Evolutionary conservation across 1,284 basidiomycete species (phyloP), one percentile per base, ranked within the genome.

Genomic region (Sanghuangporus baumii): DNA sequence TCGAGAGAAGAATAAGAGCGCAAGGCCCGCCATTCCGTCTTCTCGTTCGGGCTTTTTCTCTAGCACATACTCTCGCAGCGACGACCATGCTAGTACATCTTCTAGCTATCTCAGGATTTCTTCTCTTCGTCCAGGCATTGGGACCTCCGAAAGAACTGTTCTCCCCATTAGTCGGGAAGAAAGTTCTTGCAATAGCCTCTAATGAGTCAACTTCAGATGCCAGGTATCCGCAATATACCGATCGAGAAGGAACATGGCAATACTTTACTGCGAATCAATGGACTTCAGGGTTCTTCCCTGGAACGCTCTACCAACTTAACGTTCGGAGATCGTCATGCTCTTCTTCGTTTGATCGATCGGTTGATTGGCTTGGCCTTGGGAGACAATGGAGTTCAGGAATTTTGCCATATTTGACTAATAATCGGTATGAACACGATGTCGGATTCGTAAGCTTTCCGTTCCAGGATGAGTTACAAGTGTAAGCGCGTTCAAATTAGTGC

Each of bases 391-490:
- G 80, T 67, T 74, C 74, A 18, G 81, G 77, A 0, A 72, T 86
- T 66, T 72, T 85, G 7, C 77, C 80, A 1, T 74, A 83, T 6
- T 79, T 81, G 66, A 69, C 70, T 1, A 71, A 74, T 31, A 81
- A 79, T 55, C 73, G 71, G 8, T 74, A 84, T 31, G 81, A 81
- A 14, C 87, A 90, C 67, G 87, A 90, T 71, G 83, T 87, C 26
- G 87, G 87, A 3, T 89, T 89, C 71, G 71, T 89, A 60, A 86
- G 84, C 71, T 85, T 80, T 66, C 84, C 87, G 0, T 89, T 88
- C 67, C 73, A 81, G 50, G 78, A 82, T 62, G 83, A 85, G 65
- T 69, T 85, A 26, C 66, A 62, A 16, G 63, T 84, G 81, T 70
- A 63, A 37, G 52, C 37, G 26, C 14, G 11, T 37, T 37, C n/a